Evolutionary conservation across 2,329 filamentous ascomycete genomes (phyloP).

Genomic region (Hypocrella siamensis): DNA sequence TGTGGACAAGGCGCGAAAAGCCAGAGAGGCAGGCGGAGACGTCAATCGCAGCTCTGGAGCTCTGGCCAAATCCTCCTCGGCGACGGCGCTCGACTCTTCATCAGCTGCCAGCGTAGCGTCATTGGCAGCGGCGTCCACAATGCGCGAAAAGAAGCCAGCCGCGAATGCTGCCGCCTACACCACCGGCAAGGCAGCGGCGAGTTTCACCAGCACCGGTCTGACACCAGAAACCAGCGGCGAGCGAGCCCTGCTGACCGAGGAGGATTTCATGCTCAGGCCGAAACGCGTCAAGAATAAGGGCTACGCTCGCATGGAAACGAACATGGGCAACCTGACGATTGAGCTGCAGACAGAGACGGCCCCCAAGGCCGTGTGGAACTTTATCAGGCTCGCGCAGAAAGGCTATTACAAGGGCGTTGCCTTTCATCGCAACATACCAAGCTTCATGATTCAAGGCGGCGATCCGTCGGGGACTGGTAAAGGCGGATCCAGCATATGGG

Average conservation of each 20-base stretch:
- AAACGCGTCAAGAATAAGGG: slow-evolving; percentile 79
- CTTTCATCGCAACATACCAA: slow-evolving; percentile 88
- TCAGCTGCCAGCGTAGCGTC: slow-evolving; percentile 6
- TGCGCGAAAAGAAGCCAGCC: slow-evolving; percentile 43
- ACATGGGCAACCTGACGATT: slow-evolving; percentile 68
- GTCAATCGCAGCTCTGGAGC: slow-evolving; percentile 36
- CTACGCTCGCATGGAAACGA: slow-evolving; percentile 81
- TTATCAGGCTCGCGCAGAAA: slow-evolving; percentile 70
- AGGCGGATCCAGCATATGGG: slow-evolving; percentile 85
- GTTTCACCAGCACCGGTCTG: slow-evolving; percentile 86
- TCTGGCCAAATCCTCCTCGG: slow-evolving; percentile 23
- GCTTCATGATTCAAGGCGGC: slow-evolving; percentile 96
- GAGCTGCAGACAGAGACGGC: slow-evolving; percentile 85
- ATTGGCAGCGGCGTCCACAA: slow-evolving; percentile 11
- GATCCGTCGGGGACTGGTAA: slow-evolving; percentile 86
- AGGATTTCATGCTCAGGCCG: slow-evolving; percentile 93
- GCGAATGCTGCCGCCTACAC: slow-evolving; percentile 86
- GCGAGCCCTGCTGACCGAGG: slow-evolving; percentile 72
- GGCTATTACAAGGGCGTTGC: slow-evolving; percentile 75
- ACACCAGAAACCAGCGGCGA: slow-evolving; percentile 84
- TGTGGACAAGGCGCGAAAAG: slow-evolving; percentile 74
- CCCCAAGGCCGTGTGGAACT: slow-evolving; percentile 94
- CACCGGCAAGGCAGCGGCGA: slow-evolving; percentile 79
- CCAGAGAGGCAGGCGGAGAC: slow-evolving; percentile 46
- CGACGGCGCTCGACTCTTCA: too few species aligned